A percentile compares a stretch with the other conserved stretches of the same genome.
Evolutionary conservation across 495 filamentous ascomycete species (phyloP).

Genomic region (Lasiosphaeriaceae sp.): DNA sequence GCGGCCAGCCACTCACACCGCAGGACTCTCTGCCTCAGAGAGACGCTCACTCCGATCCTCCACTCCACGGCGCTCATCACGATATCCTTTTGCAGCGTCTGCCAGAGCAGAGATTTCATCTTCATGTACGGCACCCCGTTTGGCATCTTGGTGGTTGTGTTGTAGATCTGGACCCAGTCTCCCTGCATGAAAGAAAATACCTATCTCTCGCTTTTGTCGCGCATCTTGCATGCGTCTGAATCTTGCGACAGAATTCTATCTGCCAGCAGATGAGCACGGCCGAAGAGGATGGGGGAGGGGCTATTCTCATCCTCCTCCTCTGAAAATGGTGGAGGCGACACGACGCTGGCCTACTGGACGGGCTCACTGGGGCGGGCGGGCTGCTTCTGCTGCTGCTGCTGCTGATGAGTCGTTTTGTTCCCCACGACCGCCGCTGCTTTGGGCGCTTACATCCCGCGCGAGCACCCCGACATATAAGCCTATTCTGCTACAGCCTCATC

Average conservation of each 20-base stretch:
- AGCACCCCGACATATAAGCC: constrained; percentile 15
- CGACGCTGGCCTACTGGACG: no score
- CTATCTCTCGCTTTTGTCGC: no score
- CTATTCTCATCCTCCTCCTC: no score
- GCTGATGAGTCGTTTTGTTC: neutral
- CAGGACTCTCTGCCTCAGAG: neutral
- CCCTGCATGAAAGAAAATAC: neutral
- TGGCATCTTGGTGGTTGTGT: constrained; percentile 2
- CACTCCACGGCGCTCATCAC: constrained; percentile 15
- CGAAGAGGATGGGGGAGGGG: no score
- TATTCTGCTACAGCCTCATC: constrained; percentile 24
- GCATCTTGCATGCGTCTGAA: no score
- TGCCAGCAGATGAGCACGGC: no score
- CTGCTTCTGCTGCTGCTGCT: neutral
- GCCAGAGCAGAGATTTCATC: constrained; percentile 15
- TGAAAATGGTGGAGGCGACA: no score
- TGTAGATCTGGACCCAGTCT: no score
- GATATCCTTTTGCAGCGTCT: constrained; percentile 25
- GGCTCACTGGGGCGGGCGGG: neutral
- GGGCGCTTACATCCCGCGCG: constrained; percentile 22
- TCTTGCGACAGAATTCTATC: no score
- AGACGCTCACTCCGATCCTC: constrained; percentile 23
- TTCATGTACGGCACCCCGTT: constrained; percentile 5
- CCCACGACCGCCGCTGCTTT: neutral
- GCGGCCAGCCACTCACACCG: constrained; percentile 12